A percentile compares a stretch with the other conserved stretches of the same genome.
Conservation (phyloP, 345 rosid genomes). For the Trapa bicornis region DNA sequence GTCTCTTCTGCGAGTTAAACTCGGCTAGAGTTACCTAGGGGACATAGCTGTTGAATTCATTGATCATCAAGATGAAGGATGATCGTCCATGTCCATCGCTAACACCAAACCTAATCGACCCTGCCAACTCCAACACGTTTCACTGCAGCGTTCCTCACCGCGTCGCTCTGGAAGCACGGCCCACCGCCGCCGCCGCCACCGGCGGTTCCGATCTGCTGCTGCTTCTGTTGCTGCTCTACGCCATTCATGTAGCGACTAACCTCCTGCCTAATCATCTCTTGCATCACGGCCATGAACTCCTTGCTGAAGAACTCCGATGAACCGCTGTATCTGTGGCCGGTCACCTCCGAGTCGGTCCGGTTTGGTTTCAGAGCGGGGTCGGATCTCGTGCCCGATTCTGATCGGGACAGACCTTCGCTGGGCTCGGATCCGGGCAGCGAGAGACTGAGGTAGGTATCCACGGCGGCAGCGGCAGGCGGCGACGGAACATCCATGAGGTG, state of each 20-base stretch:
- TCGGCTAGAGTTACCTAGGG: not conserved
- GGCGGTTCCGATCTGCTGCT: not conserved
- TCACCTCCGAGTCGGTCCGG: not conserved
- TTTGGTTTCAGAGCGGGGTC: not conserved
- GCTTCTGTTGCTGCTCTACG: conserved; percentile 20
- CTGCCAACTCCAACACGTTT: conserved; percentile 59
- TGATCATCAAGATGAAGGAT: not conserved
- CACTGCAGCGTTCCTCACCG: conserved; percentile 47
- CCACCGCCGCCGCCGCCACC: too few relatives aligned
- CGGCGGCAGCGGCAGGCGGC: conserved; percentile 16
- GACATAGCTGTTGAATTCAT: not conserved
- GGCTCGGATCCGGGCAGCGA: conserved; percentile 55
- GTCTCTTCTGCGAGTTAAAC: not conserved
- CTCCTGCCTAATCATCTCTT: conserved; percentile 62
- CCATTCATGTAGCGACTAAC: conserved; percentile 63
- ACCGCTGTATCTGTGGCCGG: conserved; percentile 4
- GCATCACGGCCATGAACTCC: conserved; percentile 56
- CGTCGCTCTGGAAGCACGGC: conserved; percentile 25
- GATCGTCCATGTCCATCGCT: not conserved
- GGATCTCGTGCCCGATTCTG: conserved; percentile 12
- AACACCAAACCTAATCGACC: conserved; percentile 20
- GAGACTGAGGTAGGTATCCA: conserved; percentile 45
- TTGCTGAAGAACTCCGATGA: conserved; percentile 28
- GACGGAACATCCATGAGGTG: conserved; percentile 23
- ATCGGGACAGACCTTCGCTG: conserved; percentile 16